Base-by-base conservation (phyloP, 73 alveolate genomes). In the Stentor roeselii region DNA sequence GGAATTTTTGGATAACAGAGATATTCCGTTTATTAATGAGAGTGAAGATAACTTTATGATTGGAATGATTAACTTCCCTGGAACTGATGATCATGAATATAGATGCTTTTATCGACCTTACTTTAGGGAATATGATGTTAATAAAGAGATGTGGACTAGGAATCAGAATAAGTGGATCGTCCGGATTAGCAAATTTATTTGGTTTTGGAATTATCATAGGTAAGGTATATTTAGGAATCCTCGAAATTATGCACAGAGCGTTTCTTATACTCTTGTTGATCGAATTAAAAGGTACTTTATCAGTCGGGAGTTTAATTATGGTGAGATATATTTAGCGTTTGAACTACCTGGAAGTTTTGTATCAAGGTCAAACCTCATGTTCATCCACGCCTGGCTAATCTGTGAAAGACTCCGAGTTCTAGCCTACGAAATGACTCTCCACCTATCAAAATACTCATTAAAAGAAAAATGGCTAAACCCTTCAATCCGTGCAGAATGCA, bases 281-380 rank as follows among this genome's bases (percentile, higher is more conserved):
- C 32, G 84, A 2, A 15, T 76, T 76, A 39, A 21, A 39, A 37
- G 30, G 30, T 76, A 76, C 67, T 37, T 76, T 15, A 39, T 15
- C 36, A 21, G 84, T 39, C 84, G 60, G 14, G 84, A 76, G 84
- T 76, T 76, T 35, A 27, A 37, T n/a, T 76, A 76, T 41, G 30
- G 84, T 76, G 39, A 76, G 78, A 1, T 37, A 15, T 76, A 76
- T 39, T n/a, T 2, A 39, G 74, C 75, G 32, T 41, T 76, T 2
- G 75, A 76, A 1, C 36, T 39, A 0, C 84, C 84, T 41, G 74
- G 74, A 76, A 76, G 84, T 3, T 76, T 76, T 76, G 78, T 37
- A 2, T 14, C 84, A 27, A 76, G 74, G 59, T 36, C 32, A 31
- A 76, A 76, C 39, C 27, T 76, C n/a, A 21, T 76, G 1, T 37